These are phyloP conservation scores for Debaryomycetaceae sp. DNA, from an alignment of 1,139 yeast genomes.

Conservation along the genomic window DNA sequence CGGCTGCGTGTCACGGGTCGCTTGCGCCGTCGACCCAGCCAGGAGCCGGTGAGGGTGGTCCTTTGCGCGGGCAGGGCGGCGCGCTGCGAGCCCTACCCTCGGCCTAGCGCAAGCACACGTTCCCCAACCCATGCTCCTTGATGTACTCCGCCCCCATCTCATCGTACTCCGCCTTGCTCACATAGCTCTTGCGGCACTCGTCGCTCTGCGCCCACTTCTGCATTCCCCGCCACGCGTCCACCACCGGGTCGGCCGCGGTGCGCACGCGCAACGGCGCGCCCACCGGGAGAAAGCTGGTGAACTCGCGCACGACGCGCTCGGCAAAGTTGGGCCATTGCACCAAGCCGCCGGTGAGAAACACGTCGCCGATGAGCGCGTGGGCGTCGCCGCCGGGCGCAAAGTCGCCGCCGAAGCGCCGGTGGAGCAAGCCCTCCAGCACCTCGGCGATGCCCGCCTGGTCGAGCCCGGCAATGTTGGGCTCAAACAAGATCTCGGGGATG, in stretches of 20 bases:
- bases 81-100: too few species aligned
- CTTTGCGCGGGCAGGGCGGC: too few species aligned
- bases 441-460: slow-evolving; percentile 94
- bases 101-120: slow-evolving; percentile 33
- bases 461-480: slow-evolving; percentile 92
- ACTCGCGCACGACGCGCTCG: slow-evolving; percentile 61
- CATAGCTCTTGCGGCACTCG: slow-evolving; percentile 45
- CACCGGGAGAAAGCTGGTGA: slow-evolving; percentile 66
- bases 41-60: too few species aligned
- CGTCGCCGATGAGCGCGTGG: slow-evolving; percentile 50
- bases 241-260: slow-evolving; percentile 59
- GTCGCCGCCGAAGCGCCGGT: slow-evolving; percentile 55
- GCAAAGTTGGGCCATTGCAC: slow-evolving; percentile 62
- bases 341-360: slow-evolving; percentile 86
- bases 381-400: slow-evolving; percentile 51
- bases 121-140: slow-evolving; percentile 82
- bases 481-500: slow-evolving; percentile 87
- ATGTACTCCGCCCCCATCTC: slow-evolving; percentile 90
- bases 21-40: too few species aligned
- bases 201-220: slow-evolving; percentile 62
- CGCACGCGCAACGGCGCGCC: slow-evolving; percentile 61
- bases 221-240: slow-evolving; percentile 96
- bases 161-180: slow-evolving; percentile 70
- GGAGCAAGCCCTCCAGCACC: slow-evolving; percentile 62
- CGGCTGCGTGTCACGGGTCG: too few species aligned